phyloP scores from a whole-genome alignment of 805 yeast genomes.

The Yamadazyma insecticola region DNA sequence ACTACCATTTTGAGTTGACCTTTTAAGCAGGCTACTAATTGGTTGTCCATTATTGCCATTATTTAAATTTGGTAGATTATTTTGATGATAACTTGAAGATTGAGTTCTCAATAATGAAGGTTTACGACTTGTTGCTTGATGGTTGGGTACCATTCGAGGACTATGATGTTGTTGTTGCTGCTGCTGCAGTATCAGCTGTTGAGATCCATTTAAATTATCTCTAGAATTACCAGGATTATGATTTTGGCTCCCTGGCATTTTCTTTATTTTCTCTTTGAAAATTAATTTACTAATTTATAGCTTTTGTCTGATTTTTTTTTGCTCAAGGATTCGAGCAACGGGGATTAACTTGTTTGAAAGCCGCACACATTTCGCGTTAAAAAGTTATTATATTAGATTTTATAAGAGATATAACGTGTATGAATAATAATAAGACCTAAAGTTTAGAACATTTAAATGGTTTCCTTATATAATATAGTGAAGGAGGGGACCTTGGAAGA shows the following conservation, averaged over 20 bases:
- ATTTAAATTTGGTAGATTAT: constrained; percentile 1
- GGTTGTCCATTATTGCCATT: constrained; percentile 1
- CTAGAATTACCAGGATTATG: not conserved
- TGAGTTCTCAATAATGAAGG: constrained; percentile 13
- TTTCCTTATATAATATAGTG: constrained; percentile 26
- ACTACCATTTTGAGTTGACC: constrained; percentile 2
- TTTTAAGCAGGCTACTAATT: too few relatives aligned
- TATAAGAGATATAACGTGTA: too few relatives aligned
- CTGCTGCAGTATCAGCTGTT: not conserved
- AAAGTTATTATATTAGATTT: too few relatives aligned
- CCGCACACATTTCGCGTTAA: too few relatives aligned
- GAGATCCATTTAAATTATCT: too few relatives aligned
- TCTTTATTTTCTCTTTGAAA: too few relatives aligned
- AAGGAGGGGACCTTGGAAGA: constrained; percentile 19
- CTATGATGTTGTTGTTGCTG: not conserved
- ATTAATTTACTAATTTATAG: too few relatives aligned
- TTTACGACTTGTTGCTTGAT: constrained; percentile 9
- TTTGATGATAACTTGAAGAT: constrained; percentile 8
- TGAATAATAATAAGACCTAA: too few relatives aligned
- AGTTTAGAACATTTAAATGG: too few relatives aligned
- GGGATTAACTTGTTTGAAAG: too few relatives aligned
- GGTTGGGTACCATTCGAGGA: constrained; percentile 5
- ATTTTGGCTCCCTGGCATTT: not conserved
- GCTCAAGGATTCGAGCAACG: too few relatives aligned
- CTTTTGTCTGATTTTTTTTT: too few relatives aligned